phyloP scores from a whole-genome alignment of 2,329 filamentous ascomycete species.

The Clonostachys byssicola region DNA sequence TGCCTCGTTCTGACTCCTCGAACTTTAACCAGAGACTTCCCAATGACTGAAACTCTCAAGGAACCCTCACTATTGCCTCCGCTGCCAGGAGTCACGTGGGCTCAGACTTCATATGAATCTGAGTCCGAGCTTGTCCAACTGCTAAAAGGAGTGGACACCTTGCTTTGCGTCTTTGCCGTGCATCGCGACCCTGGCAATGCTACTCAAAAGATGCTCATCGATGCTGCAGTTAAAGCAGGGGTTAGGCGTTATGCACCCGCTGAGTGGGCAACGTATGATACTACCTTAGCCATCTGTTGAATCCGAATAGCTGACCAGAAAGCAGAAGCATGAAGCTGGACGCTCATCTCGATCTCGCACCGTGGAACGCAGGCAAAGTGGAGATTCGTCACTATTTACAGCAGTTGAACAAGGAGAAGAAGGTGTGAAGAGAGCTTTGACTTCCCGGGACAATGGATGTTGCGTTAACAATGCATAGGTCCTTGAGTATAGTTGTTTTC shows the following conservation, averaged over 20 bases:
- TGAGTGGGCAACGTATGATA: slow-evolving; percentile 44
- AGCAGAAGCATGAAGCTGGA: neutral
- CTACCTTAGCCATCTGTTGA: neutral
- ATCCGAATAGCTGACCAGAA: neutral
- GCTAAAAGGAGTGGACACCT: slow-evolving; percentile 37
- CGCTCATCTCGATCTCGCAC: slow-evolving; percentile 20
- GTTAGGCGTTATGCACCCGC: slow-evolving; percentile 58
- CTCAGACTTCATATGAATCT: neutral
- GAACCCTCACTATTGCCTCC: neutral
- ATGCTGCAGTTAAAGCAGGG: slow-evolving; percentile 52
- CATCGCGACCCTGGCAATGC: slow-evolving; percentile 21
- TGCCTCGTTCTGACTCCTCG: too few relatives aligned
- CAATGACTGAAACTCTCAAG: neutral
- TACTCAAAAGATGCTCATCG: slow-evolving; percentile 38
- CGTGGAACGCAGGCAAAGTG: slow-evolving; percentile 44
- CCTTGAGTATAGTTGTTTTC: slow-evolving; percentile 52
- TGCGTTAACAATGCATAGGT: slow-evolving; percentile 22
- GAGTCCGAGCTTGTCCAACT: neutral
- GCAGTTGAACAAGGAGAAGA: slow-evolving; percentile 40
- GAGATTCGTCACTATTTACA: slow-evolving; percentile 42
- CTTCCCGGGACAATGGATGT: neutral
- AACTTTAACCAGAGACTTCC: too few relatives aligned
- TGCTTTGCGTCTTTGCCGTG: slow-evolving; percentile 44
- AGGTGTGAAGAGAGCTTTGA: slow-evolving; percentile 16
- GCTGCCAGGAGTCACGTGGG: neutral